A percentile compares a stretch with the other conserved stretches of the same genome.
phyloP scores from a whole-genome alignment of 352 stramenopile species.

The Phytophthora sp. region DNA sequence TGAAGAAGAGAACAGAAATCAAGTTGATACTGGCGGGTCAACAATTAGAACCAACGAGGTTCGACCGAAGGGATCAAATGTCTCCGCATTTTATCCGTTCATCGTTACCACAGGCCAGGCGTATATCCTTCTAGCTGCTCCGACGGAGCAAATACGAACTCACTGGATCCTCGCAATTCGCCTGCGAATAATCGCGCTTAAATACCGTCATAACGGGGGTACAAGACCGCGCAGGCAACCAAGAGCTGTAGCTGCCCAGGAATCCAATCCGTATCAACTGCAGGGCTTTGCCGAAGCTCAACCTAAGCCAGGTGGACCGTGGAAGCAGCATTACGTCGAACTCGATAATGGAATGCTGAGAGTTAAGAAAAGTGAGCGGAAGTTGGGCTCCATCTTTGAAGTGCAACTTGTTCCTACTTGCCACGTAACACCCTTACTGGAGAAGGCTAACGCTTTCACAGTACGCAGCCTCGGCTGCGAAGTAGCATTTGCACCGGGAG shows the following conservation, averaged over 20 bases:
- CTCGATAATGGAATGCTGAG: conserved; percentile 70
- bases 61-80: conserved; percentile 14
- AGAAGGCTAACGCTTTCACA: conserved; percentile 65
- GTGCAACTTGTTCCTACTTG: conserved; percentile 60
- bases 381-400: conserved; percentile 59
- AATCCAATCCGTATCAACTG: conserved; percentile 32
- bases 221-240: conserved; percentile 16
- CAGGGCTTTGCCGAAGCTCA: conserved; percentile 70
- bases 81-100: conserved; percentile 53
- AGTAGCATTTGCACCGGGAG: conserved; percentile 51
- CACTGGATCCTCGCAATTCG: conserved; percentile 72
- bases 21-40: conserved; percentile 2
- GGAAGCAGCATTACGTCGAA: conserved; percentile 69
- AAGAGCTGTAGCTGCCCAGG: not conserved
- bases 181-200: conserved; percentile 68
- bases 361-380: conserved; percentile 66
- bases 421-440: conserved; percentile 35
- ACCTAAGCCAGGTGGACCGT: conserved; percentile 44
- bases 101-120: conserved; percentile 62
- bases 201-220: conserved; percentile 54
- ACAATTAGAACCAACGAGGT: conserved; percentile 13
- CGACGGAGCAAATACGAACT: conserved; percentile 51
- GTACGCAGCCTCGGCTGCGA: conserved; percentile 57
- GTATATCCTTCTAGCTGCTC: conserved; percentile 53
- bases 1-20: conserved; percentile 30